Conservation (phyloP, 2,329 filamentous ascomycete genomes). For the Trichoderma koningii region DNA sequence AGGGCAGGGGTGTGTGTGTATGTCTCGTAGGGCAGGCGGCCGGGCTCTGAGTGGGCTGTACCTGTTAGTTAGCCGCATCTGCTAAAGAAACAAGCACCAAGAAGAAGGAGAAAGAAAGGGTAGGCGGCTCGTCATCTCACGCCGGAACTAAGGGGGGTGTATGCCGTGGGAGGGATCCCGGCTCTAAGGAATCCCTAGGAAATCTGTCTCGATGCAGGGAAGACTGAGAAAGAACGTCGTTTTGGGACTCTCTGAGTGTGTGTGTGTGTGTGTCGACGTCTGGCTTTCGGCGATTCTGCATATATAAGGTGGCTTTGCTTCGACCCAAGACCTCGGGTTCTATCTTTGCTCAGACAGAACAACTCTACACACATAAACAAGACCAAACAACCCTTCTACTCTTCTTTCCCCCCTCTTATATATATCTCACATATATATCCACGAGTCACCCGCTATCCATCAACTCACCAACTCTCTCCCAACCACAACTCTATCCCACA, state of each 20-base stretch:
- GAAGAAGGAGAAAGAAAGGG: constrained; percentile 4
- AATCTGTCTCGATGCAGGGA: constrained; percentile 5
- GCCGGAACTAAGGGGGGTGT: neutral
- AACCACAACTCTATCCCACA: neutral
- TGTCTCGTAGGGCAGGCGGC: neutral
- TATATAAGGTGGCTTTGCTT: constrained; percentile 20
- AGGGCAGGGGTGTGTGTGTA: neutral
- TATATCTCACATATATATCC: neutral
- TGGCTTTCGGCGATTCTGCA: neutral
- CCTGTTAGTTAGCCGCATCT: neutral
- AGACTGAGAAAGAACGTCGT: neutral
- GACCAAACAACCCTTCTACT: no score
- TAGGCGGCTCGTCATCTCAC: constrained; percentile 19
- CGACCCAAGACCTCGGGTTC: neutral
- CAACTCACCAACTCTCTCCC: neutral
- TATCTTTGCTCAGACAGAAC: constrained; percentile 6
- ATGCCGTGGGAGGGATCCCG: neutral
- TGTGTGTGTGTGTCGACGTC: neutral
- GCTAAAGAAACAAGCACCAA: neutral
- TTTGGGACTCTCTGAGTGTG: constrained; percentile 1
- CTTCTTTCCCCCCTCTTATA: neutral
- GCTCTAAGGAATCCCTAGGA: constrained; percentile 13
- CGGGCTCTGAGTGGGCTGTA: neutral
- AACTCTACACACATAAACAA: neutral
- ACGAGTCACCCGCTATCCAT: neutral